phyloP scores from a whole-genome alignment of 805 yeast species.

The Starmerella powellii region DNA sequence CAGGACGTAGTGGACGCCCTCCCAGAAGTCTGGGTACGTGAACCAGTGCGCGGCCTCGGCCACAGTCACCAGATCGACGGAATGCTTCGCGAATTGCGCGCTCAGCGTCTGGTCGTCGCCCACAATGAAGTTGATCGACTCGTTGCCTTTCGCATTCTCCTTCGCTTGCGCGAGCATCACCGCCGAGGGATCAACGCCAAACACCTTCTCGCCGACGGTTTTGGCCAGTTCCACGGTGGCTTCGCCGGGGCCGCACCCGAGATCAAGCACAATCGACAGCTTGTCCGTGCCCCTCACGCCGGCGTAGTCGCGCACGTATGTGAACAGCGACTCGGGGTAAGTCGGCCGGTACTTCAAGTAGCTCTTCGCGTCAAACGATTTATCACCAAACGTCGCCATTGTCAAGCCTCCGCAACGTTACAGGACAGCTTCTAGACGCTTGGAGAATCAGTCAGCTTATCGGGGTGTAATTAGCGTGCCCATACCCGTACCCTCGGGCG shows the following conservation, averaged over 20 bases:
- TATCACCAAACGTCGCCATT: conserved; percentile 56
- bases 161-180: conserved; percentile 45
- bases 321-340: conserved; percentile 46
- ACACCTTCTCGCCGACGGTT: conserved; percentile 35
- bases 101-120: conserved; percentile 24
- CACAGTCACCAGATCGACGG: conserved; percentile 56
- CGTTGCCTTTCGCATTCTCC: conserved; percentile 3
- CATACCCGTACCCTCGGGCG: too few relatives aligned
- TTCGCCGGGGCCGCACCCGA: conserved; percentile 73
- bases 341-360: conserved; percentile 54
- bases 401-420: too few relatives aligned
- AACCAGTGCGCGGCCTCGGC: conserved; percentile 86
- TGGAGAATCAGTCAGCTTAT: too few relatives aligned
- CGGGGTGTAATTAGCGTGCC: too few relatives aligned
- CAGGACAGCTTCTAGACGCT: too few relatives aligned
- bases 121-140: conserved; percentile 10
- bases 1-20: conserved; percentile 39
- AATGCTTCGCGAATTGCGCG: conserved; percentile 21
- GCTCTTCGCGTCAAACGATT: conserved; percentile 38
- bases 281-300: conserved; percentile 17
- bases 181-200: conserved; percentile 52
- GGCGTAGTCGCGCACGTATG: conserved; percentile 31
- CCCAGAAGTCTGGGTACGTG: conserved; percentile 42
- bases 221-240: conserved; percentile 44
- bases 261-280: conserved; percentile 40